Evolutionary conservation across 2,329 filamentous ascomycete genomes (phyloP).

Genomic region (Fusarium xylarioides): DNA sequence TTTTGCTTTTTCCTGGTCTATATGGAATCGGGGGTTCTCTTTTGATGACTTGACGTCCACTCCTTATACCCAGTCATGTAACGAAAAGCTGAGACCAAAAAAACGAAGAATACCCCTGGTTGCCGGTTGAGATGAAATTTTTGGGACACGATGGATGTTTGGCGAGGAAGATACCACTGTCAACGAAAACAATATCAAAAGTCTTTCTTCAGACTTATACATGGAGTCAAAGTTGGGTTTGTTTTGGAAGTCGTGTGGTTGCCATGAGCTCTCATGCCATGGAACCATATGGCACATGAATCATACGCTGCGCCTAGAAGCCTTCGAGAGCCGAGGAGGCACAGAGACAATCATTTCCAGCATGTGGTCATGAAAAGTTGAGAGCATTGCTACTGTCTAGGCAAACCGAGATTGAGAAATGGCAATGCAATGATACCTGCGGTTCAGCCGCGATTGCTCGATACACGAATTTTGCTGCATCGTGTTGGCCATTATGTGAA

Average conservation of each 20-base stretch:
- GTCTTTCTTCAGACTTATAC: conserved; percentile 33
- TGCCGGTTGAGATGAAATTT: conserved; percentile 38
- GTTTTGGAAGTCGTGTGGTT: conserved; percentile 22
- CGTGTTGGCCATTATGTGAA: background rate
- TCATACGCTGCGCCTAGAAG: conserved; percentile 14
- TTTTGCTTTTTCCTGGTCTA: conserved; percentile 39
- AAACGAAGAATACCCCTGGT: conserved; percentile 49
- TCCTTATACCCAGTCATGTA: conserved; percentile 49
- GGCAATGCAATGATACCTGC: conserved; percentile 42
- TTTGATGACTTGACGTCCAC: conserved; percentile 48
- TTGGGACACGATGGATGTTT: conserved; percentile 39
- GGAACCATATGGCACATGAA: conserved; percentile 17
- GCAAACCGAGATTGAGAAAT: conserved; percentile 38
- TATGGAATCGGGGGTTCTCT: conserved; percentile 41
- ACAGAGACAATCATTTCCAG: conserved; percentile 7
- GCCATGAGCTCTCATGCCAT: conserved; percentile 25
- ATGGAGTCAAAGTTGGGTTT: conserved; percentile 39
- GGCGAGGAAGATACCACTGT: conserved; percentile 42
- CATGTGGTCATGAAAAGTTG: conserved; percentile 32
- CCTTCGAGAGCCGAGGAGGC: background rate
- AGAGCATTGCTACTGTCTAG: conserved; percentile 29
- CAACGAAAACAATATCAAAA: conserved; percentile 37
- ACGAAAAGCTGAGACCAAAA: conserved; percentile 45
- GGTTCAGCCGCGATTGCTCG: conserved; percentile 32
- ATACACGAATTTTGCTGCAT: conserved; percentile 11